Base-by-base conservation (phyloP, 2,329 filamentous ascomycete genomes). In the Sordariomycetes sp. region DNA sequence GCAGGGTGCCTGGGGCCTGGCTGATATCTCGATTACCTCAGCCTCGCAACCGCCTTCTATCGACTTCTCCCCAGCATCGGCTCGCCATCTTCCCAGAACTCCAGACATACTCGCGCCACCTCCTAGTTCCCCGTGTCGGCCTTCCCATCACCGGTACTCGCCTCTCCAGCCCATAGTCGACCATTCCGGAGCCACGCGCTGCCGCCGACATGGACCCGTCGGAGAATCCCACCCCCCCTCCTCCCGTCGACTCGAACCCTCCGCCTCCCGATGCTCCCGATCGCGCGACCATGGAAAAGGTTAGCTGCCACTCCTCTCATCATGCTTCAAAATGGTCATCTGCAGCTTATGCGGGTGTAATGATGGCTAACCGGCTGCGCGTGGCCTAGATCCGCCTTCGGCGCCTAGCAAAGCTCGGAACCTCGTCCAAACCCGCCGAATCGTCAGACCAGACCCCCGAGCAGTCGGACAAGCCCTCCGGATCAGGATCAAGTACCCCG, bases 231-330 rank as follows among this genome's bases (percentile, higher is more conserved):
- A 67, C 70, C 22, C 56, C 56, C 24, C 52, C 35, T 32, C 56
- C 56, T n/a, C 52, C 56, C 32, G 8, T 15, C 45, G 50, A 32
- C 51, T 53, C 32, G 24, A 48, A 50, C 20, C 45, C 45, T 1
- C 45, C 45, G 24, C 69, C 69, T 62, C 71, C 71, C 54, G 79
- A 81, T 63, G 79, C 76, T 59, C 79, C 79, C 24, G 78, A 81
- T 63, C 75, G 76, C 64, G 77, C 80, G 65, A 80, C 77, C 66
- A 81, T 81, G 77, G 78, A 79, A 60, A 75, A 79, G 74, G 77
- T 75, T 50, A 50, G 45, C 20, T 60, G 55, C 60, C 28, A 51
- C 45, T 56, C 54, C 32, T 48, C 56, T 13, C 12, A 34, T 53
- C 34, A 51, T 24, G 22, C 53, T 28, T 57, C n/a, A n/a, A n/a